A percentile compares a stretch with the other conserved stretches of the same genome.
Conservation (phyloP, 345 rosid genomes). For the Pugionium cornutum region DNA sequence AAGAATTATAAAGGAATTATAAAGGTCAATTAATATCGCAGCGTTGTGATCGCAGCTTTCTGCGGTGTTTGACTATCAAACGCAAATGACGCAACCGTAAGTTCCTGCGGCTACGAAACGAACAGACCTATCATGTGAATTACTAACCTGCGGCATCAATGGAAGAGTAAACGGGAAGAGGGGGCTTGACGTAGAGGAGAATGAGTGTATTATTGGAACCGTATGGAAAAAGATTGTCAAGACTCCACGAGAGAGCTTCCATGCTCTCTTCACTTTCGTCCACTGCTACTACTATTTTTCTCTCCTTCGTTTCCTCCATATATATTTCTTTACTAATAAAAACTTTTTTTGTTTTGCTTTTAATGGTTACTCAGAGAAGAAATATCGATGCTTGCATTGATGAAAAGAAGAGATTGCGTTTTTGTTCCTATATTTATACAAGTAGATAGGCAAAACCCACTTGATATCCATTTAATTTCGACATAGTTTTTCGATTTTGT, state of each 20-base stretch:
- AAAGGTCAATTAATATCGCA: no score
- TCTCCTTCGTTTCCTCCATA: conserved; percentile 39
- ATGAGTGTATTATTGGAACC: conserved; percentile 48
- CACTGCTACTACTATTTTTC: conserved; percentile 74
- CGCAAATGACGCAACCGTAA: no score
- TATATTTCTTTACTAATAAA: background rate
- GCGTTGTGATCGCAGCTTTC: no score
- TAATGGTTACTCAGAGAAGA: background rate
- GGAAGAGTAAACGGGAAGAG: conserved; percentile 63
- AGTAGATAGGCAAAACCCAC: conserved; percentile 22
- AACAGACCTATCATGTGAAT: no score
- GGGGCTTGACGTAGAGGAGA: conserved; percentile 84
- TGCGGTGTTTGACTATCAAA: no score
- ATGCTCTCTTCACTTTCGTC: conserved; percentile 94
- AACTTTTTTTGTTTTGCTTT: background rate
- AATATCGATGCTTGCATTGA: conserved; percentile 9
- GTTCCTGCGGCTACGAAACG: no score
- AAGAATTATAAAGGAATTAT: no score
- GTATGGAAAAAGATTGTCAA: conserved; percentile 53
- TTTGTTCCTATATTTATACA: conserved; percentile 34
- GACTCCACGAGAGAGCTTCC: conserved; percentile 88
- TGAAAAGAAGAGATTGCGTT: conserved; percentile 10
- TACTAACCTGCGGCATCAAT: conserved; percentile 62
- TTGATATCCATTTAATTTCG: background rate
- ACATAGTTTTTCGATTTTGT: conserved; percentile 6